These are phyloP conservation scores for Alternaria atra DNA, from an alignment of 2,329 filamentous ascomycete species.

Conservation along the genomic window DNA sequence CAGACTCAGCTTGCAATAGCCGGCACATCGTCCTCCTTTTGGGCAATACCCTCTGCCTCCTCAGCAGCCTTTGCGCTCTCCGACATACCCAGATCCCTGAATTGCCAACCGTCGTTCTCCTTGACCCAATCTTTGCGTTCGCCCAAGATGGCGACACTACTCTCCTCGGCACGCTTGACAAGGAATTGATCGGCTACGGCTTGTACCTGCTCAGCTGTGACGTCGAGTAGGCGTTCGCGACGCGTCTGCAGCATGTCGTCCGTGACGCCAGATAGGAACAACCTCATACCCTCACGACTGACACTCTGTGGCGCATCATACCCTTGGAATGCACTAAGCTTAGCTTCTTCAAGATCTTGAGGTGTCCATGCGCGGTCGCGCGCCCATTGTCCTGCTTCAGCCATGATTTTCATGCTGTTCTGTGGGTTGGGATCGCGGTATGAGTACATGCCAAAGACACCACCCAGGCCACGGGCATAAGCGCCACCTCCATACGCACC, in stretches of 20 bases:
- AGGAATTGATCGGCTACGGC: constrained; percentile 84
- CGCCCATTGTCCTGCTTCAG: constrained; percentile 82
- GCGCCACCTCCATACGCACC: constrained; percentile 95
- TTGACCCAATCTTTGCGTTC: constrained; percentile 80
- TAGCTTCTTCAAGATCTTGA: constrained; percentile 92
- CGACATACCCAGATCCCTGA: constrained; percentile 75
- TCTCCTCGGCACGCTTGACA: constrained; percentile 71
- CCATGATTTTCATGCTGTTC: constrained; percentile 87
- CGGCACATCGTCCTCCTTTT: constrained; percentile 28
- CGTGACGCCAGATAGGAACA: constrained; percentile 85
- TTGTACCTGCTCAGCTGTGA: constrained; percentile 80
- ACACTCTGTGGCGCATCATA: constrained; percentile 90
- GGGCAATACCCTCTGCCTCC: constrained; percentile 28
- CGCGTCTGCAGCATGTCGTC: constrained; percentile 88
- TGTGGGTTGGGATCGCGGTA: constrained; percentile 96
- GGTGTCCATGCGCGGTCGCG: constrained; percentile 81
- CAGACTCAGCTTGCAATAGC: constrained; percentile 15
- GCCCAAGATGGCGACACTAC: constrained; percentile 78
- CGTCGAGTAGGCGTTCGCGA: constrained; percentile 85
- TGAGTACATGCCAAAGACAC: constrained; percentile 92
- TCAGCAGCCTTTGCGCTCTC: constrained; percentile 26
- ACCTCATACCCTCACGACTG: constrained; percentile 84
- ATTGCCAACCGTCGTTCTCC: constrained; percentile 72
- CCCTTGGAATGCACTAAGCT: constrained; percentile 90
- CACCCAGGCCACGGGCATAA: constrained; percentile 79